Percentiles rank a stretch among this genome's conserved stretches.
Conservation (phyloP, 352 stramenopile genomes). For the Phytopythium ostracodes region DNA sequence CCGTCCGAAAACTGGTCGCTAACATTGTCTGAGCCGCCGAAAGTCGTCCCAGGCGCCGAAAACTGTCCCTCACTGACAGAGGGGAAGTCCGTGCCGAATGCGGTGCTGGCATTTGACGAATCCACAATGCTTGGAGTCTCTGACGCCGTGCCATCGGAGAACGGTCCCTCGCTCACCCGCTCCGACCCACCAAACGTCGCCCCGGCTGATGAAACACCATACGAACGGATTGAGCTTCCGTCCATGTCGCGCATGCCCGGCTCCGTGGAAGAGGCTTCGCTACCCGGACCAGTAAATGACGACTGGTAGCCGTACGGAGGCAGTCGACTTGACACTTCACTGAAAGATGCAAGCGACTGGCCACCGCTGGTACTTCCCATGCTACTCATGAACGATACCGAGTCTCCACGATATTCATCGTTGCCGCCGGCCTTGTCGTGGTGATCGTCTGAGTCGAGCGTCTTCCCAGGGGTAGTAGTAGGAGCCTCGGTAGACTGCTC, state of each 20-base stretch:
- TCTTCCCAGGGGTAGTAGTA: background rate
- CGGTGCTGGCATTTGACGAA: slow-evolving; percentile 71
- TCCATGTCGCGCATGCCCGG: slow-evolving; percentile 34
- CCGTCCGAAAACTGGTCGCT: slow-evolving; percentile 60
- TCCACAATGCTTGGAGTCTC: slow-evolving; percentile 70
- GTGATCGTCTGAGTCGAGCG: background rate
- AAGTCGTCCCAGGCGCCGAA: slow-evolving; percentile 54
- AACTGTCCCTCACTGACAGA: slow-evolving; percentile 73
- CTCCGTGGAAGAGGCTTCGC: slow-evolving; percentile 30
- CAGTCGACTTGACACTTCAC: slow-evolving; percentile 3
- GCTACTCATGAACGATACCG: slow-evolving; percentile 1
- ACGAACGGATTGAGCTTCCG: slow-evolving; percentile 56
- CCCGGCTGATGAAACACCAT: slow-evolving; percentile 69
- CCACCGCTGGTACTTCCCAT: background rate
- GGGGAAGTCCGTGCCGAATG: slow-evolving; percentile 69
- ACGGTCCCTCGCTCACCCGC: slow-evolving; percentile 53
- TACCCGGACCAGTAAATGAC: slow-evolving; percentile 34
- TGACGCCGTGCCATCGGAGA: slow-evolving; percentile 62
- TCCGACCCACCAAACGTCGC: slow-evolving; percentile 77
- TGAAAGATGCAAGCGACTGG: slow-evolving; percentile 9
- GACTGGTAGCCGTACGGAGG: slow-evolving; percentile 25
- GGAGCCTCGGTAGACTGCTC: background rate
- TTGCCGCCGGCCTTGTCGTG: background rate
- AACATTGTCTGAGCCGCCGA: slow-evolving; percentile 53
- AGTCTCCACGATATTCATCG: slow-evolving; percentile 9